Evolutionary conservation across 768 basidiomycete species (phyloP), one percentile per base, ranked within the genome.

Genomic region (Naganishia randhawae): DNA sequence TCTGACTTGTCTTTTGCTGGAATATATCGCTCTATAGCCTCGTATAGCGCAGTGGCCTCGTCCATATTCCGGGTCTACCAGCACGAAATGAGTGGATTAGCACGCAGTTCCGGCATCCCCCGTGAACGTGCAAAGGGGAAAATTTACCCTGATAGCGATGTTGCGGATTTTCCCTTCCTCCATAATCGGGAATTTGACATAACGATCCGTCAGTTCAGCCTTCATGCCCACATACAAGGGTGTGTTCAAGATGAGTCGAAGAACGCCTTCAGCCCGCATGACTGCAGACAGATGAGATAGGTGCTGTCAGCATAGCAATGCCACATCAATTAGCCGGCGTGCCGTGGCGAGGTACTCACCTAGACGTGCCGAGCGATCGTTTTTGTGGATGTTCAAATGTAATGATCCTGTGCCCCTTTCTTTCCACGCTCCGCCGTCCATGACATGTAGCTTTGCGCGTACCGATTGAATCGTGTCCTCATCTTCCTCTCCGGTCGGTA

Each of bases 251-350:
- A 82, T 77, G 19, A 81, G 69, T 2, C 81, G 76, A n/a, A 80
- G 69, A 29, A 81, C 80, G 25, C 80, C 81, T 54, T 82, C 81
- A 10, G 81, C 79, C 17, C 81, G 73, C 81, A 82, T 82, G 29
- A 82, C 81, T 82, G 71, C 33, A 35, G 16, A 39, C 33, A 19
- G 25, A 55, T 11, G 8, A 1, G 10, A 45, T 37, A 3, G 27
- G 19, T n/a, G n/a, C 14, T 33, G 42, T 42, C 25, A 50, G 37
- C 17, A 13, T 22, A 27, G 31, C 51, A 42, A 45, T n/a, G 10
- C 25, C 32, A n/a, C 3, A 14, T 9, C 6, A 6, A 0, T 9
- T n/a, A 22, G 29, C 33, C 17, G 3, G 27, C 22, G n/a, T n/a
- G 33, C 37, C 37, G 33, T 42, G 9, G 27, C n/a, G 27, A 27